Evolutionary conservation across 78 protist species (phyloP).

Genomic region (Dictyostelium capitatum): DNA sequence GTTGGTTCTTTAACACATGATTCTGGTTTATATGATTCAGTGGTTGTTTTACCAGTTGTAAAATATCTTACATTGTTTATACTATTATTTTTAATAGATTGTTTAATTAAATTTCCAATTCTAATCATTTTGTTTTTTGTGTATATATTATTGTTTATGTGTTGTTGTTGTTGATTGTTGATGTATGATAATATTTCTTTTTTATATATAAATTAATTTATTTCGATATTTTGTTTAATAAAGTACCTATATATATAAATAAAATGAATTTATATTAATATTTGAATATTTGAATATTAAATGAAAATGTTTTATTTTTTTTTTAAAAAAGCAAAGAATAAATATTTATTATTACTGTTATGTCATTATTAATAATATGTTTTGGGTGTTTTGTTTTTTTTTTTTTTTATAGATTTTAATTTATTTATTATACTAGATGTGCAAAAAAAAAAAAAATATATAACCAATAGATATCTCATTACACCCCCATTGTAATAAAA

Average conservation of each 20-base stretch:
- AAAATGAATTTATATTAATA: not conserved
- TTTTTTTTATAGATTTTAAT: no score
- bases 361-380: no score
- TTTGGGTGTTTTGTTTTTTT: no score
- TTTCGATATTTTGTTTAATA: not conserved
- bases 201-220: conserved; percentile 8
- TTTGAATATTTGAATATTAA: no score
- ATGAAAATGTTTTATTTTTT: no score
- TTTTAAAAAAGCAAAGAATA: no score
- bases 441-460: no score
- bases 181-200: not conserved
- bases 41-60: not conserved
- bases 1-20: conserved; percentile 72
- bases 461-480: no score
- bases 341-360: not conserved
- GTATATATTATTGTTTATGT: not conserved
- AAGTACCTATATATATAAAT: not conserved
- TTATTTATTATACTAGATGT: no score
- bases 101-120: conserved; percentile 23
- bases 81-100: not conserved
- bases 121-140: not conserved
- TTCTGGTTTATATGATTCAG: conserved; percentile 65
- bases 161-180: not conserved
- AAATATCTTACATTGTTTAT: conserved; percentile 12
- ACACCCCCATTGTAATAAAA: no score